Base-by-base conservation (phyloP, 2,329 filamentous ascomycete species). In the Amauroascus verrucosus region DNA sequence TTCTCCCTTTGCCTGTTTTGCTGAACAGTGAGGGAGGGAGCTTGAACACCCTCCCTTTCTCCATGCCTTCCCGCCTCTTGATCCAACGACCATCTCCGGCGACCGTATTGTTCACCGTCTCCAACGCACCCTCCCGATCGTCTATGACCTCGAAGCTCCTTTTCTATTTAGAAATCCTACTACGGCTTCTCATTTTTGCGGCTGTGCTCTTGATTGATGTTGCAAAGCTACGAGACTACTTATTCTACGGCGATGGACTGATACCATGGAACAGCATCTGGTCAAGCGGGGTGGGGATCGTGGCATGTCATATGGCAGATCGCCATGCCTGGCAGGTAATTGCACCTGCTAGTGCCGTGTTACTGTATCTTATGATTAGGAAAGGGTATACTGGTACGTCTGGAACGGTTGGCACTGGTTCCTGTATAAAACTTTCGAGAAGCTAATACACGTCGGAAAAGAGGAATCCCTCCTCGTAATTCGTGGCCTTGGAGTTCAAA, bases 31-130 rank as follows among this genome's bases (percentile, higher is more conserved):
- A 41, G n/a, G n/a, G n/a, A 13, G 24, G 35, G 37, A 37, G 3
- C 9, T 7, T 9, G 37, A 5, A 32, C 46, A 20, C 9, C 7
- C 13, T 14, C 6, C 38, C 18, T 6, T 38, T 22, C 35, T 54
- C 45, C 35, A 86, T 88, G 84, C 76, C 86, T 59, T 79, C 78
- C 40, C 79, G 64, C 54, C 66, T 72, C 28, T 64, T 62, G 41
- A 56, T 66, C 41, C 64, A 66, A 51, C 69, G 69, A 57, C 86
- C 87, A 48, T 90, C 93, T 22, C 84, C 88, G 45, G 94, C 89
- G 2, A 95, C 93, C n/a, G 83, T 87, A 66, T 85, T 87, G 60
- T 97, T 91, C 76, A 94, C 86, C 28, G 87, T 96, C 53, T 93
- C 90, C 33, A 96, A 90, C 54, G 81, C 82, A 43, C 81, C 86